Evolutionary conservation across 257 asterid species (phyloP).

Genomic region (Plectranthus barbatus): DNA sequence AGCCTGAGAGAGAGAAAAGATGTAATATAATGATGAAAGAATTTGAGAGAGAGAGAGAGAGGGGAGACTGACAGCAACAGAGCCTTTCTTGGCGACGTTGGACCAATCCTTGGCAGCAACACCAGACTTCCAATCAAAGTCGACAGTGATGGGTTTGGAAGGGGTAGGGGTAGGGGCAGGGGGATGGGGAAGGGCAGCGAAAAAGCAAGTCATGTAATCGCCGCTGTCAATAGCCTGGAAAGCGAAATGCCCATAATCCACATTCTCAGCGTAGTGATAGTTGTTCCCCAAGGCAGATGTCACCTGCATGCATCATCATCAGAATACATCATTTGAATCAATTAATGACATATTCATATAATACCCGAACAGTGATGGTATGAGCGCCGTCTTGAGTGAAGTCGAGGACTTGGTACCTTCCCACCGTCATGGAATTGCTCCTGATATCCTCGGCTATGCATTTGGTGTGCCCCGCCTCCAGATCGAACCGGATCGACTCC

Average conservation of each 20-base stretch:
- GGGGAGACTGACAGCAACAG: conserved; percentile 78
- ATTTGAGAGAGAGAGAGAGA: too few species aligned
- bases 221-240: conserved; percentile 69
- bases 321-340: too few species aligned
- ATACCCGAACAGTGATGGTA: conserved; percentile 40
- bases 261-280: conserved; percentile 63
- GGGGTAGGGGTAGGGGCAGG: neutral
- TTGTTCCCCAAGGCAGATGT: conserved; percentile 63
- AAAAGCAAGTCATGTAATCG: conserved; percentile 85
- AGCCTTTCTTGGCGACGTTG: conserved; percentile 76
- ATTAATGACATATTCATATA: too few species aligned
- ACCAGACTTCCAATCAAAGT: conserved; percentile 89
- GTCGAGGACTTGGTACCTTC: conserved; percentile 40
- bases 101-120: conserved; percentile 84
- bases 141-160: conserved; percentile 38
- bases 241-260: conserved; percentile 59
- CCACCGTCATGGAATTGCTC: conserved; percentile 57
- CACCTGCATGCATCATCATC: too few species aligned
- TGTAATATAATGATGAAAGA: neutral
- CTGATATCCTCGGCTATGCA: conserved; percentile 83
- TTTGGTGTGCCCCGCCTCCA: conserved; percentile 68
- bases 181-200: conserved; percentile 55
- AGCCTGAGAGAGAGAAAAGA: conserved; percentile 22
- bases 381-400: conserved; percentile 36
- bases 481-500: conserved; percentile 68